A percentile compares a stretch with the other conserved stretches of the same genome.
phyloP scores from a whole-genome alignment of 495 filamentous ascomycete genomes.

The Chaetomium cochliodes region DNA sequence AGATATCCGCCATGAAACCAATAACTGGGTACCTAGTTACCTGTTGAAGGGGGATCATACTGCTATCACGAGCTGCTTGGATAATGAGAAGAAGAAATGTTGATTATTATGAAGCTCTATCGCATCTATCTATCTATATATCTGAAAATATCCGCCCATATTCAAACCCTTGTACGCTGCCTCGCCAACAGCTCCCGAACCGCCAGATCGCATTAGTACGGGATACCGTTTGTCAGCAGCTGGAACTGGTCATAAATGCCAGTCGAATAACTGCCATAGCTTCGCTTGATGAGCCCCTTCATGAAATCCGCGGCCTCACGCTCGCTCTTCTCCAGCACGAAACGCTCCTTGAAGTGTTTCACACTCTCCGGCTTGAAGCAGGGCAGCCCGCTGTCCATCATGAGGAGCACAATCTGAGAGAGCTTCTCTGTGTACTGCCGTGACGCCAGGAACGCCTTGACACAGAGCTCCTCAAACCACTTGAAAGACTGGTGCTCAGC shows the following conservation, averaged over 20 bases:
- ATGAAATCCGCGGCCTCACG: slow-evolving; percentile 94
- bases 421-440: slow-evolving; percentile 83
- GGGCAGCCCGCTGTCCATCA: slow-evolving; percentile 94
- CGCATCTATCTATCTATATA: neutral
- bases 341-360: slow-evolving; percentile 85
- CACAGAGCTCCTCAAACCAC: slow-evolving; percentile 93
- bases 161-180: neutral
- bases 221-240: slow-evolving; percentile 94
- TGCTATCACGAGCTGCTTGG: neutral
- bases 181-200: neutral
- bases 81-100: no score
- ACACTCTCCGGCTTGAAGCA: slow-evolving; percentile 98
- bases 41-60: no score
- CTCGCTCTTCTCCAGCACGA: slow-evolving; percentile 90
- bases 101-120: neutral
- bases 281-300: slow-evolving; percentile 81
- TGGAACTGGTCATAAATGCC: slow-evolving; percentile 97
- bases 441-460: slow-evolving; percentile 94
- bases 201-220: slow-evolving; percentile 52
- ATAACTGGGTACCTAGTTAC: no score
- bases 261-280: slow-evolving; percentile 82
- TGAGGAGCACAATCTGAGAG: slow-evolving; percentile 81
- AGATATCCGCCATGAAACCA: no score
- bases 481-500: slow-evolving; percentile 82
- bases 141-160: neutral